phyloP scores from a whole-genome alignment of 371 early-diverging fungal genomes.

The Haplosporangium sp. region DNA sequence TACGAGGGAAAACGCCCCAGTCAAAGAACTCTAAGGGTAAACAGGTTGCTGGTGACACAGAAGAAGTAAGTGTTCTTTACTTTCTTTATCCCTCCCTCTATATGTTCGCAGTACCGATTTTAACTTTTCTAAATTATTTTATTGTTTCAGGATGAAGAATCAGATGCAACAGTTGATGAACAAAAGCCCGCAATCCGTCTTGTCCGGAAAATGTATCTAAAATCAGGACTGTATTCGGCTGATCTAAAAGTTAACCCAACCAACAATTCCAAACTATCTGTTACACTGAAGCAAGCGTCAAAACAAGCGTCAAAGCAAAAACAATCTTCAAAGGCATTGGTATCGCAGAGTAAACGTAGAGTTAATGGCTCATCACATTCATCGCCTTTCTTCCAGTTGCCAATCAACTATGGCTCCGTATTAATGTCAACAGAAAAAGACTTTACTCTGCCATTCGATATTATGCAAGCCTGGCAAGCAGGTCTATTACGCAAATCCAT shows the following conservation, averaged over 20 bases:
- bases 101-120: background rate
- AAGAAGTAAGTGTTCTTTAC: conserved; percentile 10
- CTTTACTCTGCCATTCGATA: conserved; percentile 64
- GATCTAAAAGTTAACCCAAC: conserved; percentile 36
- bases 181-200: conserved; percentile 14
- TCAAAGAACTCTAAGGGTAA: conserved; percentile 6
- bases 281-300: conserved; percentile 3
- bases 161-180: conserved; percentile 3
- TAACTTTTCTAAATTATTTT: background rate
- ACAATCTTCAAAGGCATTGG: conserved; percentile 5
- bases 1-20: background rate
- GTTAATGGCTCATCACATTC: conserved; percentile 3
- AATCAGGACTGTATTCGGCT: conserved; percentile 49
- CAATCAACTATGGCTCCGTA: conserved; percentile 66
- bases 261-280: conserved; percentile 12
- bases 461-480: conserved; percentile 60
- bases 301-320: conserved; percentile 13
- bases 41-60: background rate
- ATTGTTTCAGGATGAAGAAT: conserved; percentile 16
- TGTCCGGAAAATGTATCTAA: conserved; percentile 41
- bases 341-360: conserved; percentile 6
- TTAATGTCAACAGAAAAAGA: conserved; percentile 57
- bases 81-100: background rate
- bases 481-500: conserved; percentile 43
- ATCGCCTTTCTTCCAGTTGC: conserved; percentile 55